Evolutionary conservation across 83 land plant genomes (phyloP), one percentile per base, ranked within the genome.

Genomic region (Picea mariana): DNA sequence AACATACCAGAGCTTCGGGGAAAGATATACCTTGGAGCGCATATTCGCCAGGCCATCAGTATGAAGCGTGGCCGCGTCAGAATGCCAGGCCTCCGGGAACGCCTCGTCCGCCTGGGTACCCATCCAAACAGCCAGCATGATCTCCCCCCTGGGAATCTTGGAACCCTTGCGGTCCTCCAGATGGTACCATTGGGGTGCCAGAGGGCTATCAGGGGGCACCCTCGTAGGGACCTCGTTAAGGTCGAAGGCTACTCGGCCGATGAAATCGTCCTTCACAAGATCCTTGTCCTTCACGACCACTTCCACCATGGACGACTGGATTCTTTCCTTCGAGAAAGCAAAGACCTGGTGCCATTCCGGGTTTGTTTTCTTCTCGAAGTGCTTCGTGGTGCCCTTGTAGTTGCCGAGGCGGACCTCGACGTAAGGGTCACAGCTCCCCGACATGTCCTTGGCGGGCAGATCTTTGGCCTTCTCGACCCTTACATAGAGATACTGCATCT

Each of bases 171-270:
- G 8, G 82, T 87, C 89, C 49, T 93, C 89, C 78, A 95, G 63
- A 47, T 86, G 80, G 49, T 95, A 95, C 98, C 98, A 95, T 75
- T 92, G 89, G 1, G 98, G 97, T 34, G 98, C 97, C 44, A 94
- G 63, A 2, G 98, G 97, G 62, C 93, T 90, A 64, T 95, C 97
- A 1, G 98, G 98, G 0, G 98, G 98, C 40, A 92, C 96, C 23
- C 98, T 84, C 20, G 78, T 80, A 0, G 98, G 97, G 17, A 95
- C 75, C 77, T 95, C 98, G 67, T 85, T 55, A 26, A 94, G 63
- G 40, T 94, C 95, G 66, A 95, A 87, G 47, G 81, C 79, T 4
- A 91, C 85, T 58, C 81, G 34, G 16, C 98, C 98, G 3, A 94
- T 87, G 67, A 94, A 95, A 67, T 94, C 97, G 80, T 94, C 97